These are phyloP conservation scores for Trametes cingulata DNA, from an alignment of 768 basidiomycete genomes.

Conservation along the genomic window DNA sequence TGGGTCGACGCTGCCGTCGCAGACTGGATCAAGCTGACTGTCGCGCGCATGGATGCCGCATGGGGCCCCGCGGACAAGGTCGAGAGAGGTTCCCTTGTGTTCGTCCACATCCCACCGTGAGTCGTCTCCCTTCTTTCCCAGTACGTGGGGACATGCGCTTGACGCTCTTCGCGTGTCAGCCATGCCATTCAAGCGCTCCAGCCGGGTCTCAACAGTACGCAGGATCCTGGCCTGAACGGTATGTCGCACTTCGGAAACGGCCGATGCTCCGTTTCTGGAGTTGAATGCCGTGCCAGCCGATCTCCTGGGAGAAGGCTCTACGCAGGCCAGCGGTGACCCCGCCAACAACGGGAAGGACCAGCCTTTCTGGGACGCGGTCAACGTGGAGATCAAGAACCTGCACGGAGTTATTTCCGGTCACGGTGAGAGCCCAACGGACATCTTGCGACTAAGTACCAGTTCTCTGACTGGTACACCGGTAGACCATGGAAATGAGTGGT, in stretches of 20 bases:
- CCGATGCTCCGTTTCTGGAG: background rate
- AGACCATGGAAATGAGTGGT: slow-evolving; percentile 86
- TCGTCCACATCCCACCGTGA: slow-evolving; percentile 77
- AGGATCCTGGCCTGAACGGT: slow-evolving; percentile 48
- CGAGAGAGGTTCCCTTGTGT: slow-evolving; percentile 57
- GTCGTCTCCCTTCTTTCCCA: slow-evolving; percentile 19
- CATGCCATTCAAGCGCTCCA: slow-evolving; percentile 38
- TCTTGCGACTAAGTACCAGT: background rate
- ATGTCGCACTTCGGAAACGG: background rate
- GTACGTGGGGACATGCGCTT: too few relatives aligned
- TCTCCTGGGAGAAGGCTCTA: slow-evolving; percentile 52
- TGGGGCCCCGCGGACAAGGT: slow-evolving; percentile 54
- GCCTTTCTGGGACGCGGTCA: slow-evolving; percentile 65
- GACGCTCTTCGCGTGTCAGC: too few relatives aligned
- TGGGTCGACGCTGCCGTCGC: slow-evolving; percentile 71
- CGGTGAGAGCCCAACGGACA: slow-evolving; percentile 43
- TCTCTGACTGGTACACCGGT: background rate
- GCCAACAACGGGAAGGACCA: slow-evolving; percentile 47
- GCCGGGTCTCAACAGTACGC: slow-evolving; percentile 39
- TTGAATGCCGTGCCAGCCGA: slow-evolving; percentile 44
- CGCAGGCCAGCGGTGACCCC: slow-evolving; percentile 51
- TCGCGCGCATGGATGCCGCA: slow-evolving; percentile 49
- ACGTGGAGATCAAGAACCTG: slow-evolving; percentile 59
- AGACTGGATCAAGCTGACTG: slow-evolving; percentile 59
- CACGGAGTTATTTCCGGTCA: slow-evolving; percentile 73